Percentiles rank a stretch among this genome's conserved stretches.
These are phyloP conservation scores for Agroathelia rolfsii DNA, from an alignment of 1,284 basidiomycete genomes.

Conservation along the genomic window DNA sequence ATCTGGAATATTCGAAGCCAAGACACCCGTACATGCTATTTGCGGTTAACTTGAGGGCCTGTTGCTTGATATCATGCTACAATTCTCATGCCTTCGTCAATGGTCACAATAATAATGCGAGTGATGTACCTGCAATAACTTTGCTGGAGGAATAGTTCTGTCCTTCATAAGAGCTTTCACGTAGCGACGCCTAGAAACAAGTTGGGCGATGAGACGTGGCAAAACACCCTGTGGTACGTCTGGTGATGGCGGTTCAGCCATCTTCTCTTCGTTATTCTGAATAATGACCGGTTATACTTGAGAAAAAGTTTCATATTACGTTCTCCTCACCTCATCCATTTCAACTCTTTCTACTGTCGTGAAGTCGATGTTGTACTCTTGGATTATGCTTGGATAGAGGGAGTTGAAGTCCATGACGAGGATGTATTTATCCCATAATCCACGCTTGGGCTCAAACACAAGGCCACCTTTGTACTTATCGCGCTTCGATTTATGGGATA, in stretches of 20 bases:
- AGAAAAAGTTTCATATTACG: not conserved
- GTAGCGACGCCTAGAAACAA: conserved; percentile 82
- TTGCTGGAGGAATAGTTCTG: conserved; percentile 62
- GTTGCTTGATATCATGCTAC: conserved; percentile 94
- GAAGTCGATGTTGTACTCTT: conserved; percentile 99
- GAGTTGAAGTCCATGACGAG: conserved; percentile 99
- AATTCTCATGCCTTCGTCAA: not conserved
- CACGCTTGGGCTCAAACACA: conserved; percentile 94
- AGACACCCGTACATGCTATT: conserved; percentile 99
- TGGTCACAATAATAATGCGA: not conserved
- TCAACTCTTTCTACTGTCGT: conserved; percentile 82
- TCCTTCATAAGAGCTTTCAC: conserved; percentile 98
- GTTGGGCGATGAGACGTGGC: conserved; percentile 90
- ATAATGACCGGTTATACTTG: conserved; percentile 10
- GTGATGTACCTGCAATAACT: conserved; percentile 72
- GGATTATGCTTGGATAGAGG: conserved; percentile 97
- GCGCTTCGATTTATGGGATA: conserved; percentile 55
- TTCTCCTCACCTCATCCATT: conserved; percentile 45
- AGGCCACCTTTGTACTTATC: conserved; percentile 99
- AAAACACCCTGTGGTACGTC: conserved; percentile 81
- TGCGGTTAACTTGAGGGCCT: conserved; percentile 95
- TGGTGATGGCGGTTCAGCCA: conserved; percentile 79
- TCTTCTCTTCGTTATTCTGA: conserved; percentile 73
- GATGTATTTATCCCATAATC: conserved; percentile 94
- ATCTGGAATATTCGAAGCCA: conserved; percentile 94